Base-by-base conservation (phyloP, 2,329 filamentous ascomycete genomes). In the Neocucurbitaria cava region DNA sequence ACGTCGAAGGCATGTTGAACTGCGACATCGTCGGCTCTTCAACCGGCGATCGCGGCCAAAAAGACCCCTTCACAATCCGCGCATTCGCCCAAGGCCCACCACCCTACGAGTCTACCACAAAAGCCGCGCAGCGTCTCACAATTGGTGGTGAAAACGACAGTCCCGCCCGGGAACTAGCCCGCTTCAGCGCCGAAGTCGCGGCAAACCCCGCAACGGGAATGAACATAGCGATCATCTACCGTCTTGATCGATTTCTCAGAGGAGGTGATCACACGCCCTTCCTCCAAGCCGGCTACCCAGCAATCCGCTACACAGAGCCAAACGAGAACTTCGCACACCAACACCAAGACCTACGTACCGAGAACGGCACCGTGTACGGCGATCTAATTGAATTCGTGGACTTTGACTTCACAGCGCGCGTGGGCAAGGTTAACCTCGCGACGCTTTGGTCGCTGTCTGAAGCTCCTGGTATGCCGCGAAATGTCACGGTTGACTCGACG, bases 311-410 rank as follows among this genome's bases (percentile, higher is more conserved):
- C 76, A 85, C 83, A 0, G 84, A 87, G 71, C 82, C 84, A 0
- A 78, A 81, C 49, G 84, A 87, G 71, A 76, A 86, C 64, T 86
- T 81, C 65, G 75, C 71, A 3, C 84, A 86, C 64, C 83, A 86
- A 70, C 83, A 86, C 60, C 84, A 86, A 69, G 78, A 86, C 54
- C 61, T 81, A 0, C 76, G 82, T 1, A 75, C 81, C 11, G 74
- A 78, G 43, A 77, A 82, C 44, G 82, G 81, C 1, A 79, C 76
- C 21, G 79, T 83, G 52, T 86, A 83, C 58, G 84, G 84, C 23
- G 84, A 87, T 50, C 61, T 85, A 4, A 70, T 79, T 7, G 79
- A 85, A 51, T 86, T 84, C 58, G 80, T 83, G n/a, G 84, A 87
- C 65, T 85, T 79, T 53, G 79, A 82, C 3, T 86, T 77, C 64